Base-by-base conservation (phyloP, 768 basidiomycete genomes). In the Lenzites betulinus region DNA sequence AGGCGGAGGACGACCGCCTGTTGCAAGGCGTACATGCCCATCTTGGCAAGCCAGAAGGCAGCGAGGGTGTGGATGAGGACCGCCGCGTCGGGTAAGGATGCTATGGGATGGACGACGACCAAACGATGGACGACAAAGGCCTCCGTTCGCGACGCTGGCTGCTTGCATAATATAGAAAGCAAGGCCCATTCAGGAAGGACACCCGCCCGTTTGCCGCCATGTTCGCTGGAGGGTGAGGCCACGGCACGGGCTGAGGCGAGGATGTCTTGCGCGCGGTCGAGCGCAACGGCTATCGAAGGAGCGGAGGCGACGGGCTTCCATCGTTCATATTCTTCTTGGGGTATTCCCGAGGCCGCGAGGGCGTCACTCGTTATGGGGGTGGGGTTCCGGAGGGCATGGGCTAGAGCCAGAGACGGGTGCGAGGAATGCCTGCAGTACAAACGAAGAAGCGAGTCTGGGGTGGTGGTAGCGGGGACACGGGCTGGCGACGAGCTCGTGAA, bases 101-200 rank as follows among this genome's bases (percentile, higher is more conserved):
- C 23, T 12, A 73, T 61, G 8, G 83, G 68, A 47, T 84, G 74
- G 1, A 74, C 59, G 60, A 78, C 71, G 3, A 79, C 74, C 23
- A 88, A 70, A 51, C 80, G 65, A 35, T 83, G 64, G 1, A 76
- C 74, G 0, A 76, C 75, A 20, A 73, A 70, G 0, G 83, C 85
- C 23, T 88, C 79, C 16, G 57, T 57, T 1, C 77, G 69, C 0
- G 80, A 79, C n/a, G 68, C 73, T 12, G 85, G 75, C 68, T 78
- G 81, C 70, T 65, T 62, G 77, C 69, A 72, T 16, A 81, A 71
- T 42, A 88, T 73, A 46, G 79, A 77, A 30, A 89, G 70, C 12
- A 81, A 68, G n/a, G 86, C 71, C 86, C 86, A 89, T 0, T 77
- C 63, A 0, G 88, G 87, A 13, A 64, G 64, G 7, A 7, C 36